Evolutionary conservation across 768 basidiomycete species (phyloP), one percentile per base, ranked within the genome.

Genomic region (Suillus weaverae): DNA sequence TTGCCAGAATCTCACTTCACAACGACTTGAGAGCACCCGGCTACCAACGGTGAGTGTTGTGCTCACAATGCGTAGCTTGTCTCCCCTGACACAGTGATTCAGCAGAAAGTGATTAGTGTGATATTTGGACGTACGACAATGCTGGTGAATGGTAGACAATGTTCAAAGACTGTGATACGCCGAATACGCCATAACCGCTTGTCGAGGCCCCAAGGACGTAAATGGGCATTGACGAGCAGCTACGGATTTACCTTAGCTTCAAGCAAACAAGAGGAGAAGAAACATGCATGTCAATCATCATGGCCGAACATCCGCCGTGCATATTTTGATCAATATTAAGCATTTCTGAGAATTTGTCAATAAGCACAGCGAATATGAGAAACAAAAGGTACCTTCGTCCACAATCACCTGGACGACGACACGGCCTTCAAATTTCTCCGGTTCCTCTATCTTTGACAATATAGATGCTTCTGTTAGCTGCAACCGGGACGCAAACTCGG

Each of bases 101-200:
- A 56, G 16, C 13, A 14, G 1, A 8, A 50, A 14, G 32, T 9
- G 22, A 35, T 10, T 57, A 10, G 16, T 11, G 26, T 30, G 38
- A 10, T 20, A 32, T 14, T 14, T 56, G 22, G 33, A 64, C 71
- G 39, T 44, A 86, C 86, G 79, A 33, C 11, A 67, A 66, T 26
- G 85, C 86, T n/a, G 86, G 86, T 59, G 86, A 82, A 63, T 87
- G 86, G 62, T 84, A 87, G 22, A 84, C 76, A 6, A 86, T 73
- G 53, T 85, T 82, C 51, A 87, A 70, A 1, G 84, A 80, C 67
- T 85, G 84, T 0, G 85, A 85, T 9, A 87, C 86, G 36, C 77
- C 73, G 0, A 63, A 22, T 71, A 78, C 46, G 60, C 68, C 56
- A 66, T 74, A 62, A 59, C 73, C 69, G 69, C 62, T 61, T 44